A percentile compares a stretch with the other conserved stretches of the same genome.
Evolutionary conservation across 1,284 basidiomycete genomes (phyloP).

Genomic region (Cryptococcus sp.): DNA sequence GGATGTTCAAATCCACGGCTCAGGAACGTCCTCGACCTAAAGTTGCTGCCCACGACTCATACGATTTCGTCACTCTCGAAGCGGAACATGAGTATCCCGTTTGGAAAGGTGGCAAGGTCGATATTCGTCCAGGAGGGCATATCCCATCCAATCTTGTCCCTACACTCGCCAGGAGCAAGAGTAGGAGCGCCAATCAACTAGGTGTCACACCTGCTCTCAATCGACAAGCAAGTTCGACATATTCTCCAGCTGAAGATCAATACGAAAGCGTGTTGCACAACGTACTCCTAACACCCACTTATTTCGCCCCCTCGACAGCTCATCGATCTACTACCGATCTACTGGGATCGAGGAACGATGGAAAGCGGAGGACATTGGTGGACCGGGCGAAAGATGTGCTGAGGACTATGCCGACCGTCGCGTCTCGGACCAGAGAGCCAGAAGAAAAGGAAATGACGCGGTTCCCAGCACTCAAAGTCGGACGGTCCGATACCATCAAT

Average conservation of each 20-base stretch:
- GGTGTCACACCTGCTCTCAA: background rate
- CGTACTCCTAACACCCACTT: slow-evolving; percentile 36
- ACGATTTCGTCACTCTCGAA: slow-evolving; percentile 28
- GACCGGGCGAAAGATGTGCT: slow-evolving; percentile 10
- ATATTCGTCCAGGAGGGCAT: slow-evolving; percentile 29
- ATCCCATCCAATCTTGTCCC: slow-evolving; percentile 16
- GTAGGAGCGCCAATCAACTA: background rate
- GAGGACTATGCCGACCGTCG: background rate
- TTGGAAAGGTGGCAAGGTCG: slow-evolving; percentile 33
- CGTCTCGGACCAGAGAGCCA: slow-evolving; percentile 14
- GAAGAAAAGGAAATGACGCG: slow-evolving; percentile 29
- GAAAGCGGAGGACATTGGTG: slow-evolving; percentile 17
- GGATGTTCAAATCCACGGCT: background rate
- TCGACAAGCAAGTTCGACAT: background rate
- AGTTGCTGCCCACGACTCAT: slow-evolving; percentile 17
- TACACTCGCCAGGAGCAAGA: background rate
- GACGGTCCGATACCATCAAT: background rate
- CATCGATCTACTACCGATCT: slow-evolving; percentile 4
- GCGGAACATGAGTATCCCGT: slow-evolving; percentile 28
- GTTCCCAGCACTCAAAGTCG: slow-evolving; percentile 8
- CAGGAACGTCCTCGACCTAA: background rate
- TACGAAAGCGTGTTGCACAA: slow-evolving; percentile 38
- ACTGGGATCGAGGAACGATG: background rate
- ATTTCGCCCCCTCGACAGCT: slow-evolving; percentile 20
- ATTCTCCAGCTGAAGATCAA: slow-evolving; percentile 1